Conservation (phyloP, 495 filamentous ascomycete species). For the Penicillium canariense region DNA sequence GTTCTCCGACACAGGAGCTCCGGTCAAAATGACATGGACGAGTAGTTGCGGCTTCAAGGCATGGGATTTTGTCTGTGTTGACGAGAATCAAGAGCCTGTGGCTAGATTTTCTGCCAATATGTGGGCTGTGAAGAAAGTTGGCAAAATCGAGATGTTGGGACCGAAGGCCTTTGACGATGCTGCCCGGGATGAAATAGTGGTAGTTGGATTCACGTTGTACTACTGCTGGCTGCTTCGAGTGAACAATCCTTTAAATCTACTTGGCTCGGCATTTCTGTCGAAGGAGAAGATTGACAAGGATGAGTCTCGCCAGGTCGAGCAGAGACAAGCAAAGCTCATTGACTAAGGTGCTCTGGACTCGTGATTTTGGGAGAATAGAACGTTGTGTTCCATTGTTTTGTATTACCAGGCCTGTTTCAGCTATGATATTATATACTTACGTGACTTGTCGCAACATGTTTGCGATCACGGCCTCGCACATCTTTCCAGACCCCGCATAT, state of each 20-base stretch:
- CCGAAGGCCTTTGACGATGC: slow-evolving; percentile 11
- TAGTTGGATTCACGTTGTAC: slow-evolving; percentile 20
- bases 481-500: no score
- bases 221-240: slow-evolving; percentile 16
- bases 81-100: slow-evolving; percentile 18
- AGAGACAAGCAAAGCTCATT: background rate
- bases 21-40: slow-evolving; percentile 22
- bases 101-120: slow-evolving; percentile 19
- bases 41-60: slow-evolving; percentile 18
- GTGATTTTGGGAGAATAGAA: background rate
- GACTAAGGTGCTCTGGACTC: background rate
- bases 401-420: background rate
- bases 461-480: no score
- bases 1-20: slow-evolving; percentile 15
- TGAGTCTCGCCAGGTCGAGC: background rate
- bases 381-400: background rate
- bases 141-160: slow-evolving; percentile 19
- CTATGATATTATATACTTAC: background rate
- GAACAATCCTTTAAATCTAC: slow-evolving; percentile 12
- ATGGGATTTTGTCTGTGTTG: slow-evolving; percentile 26
- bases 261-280: slow-evolving; percentile 9
- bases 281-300: slow-evolving; percentile 8
- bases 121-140: slow-evolving; percentile 24
- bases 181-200: slow-evolving; percentile 26
- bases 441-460: background rate